A percentile compares a stretch with the other conserved stretches of the same genome.
phyloP scores from a whole-genome alignment of 768 basidiomycete genomes.

The Clathrus columnatus region DNA sequence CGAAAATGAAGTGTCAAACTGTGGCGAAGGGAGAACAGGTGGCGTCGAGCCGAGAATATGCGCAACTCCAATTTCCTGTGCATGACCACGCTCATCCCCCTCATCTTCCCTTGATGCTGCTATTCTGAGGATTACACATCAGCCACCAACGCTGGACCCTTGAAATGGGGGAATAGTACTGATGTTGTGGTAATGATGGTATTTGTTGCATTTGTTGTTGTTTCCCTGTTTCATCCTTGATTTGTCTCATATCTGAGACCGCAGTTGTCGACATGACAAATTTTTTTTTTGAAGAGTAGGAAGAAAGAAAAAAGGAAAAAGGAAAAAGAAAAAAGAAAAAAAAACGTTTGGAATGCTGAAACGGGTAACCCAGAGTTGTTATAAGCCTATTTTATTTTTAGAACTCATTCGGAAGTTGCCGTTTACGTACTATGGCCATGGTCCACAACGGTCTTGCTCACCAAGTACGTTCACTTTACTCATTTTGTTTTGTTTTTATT shows the following conservation, averaged over 20 bases:
- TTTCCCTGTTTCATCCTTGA: background rate
- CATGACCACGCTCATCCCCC: background rate
- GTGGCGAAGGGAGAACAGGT: constrained; percentile 42
- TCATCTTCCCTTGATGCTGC: background rate
- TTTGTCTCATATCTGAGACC: background rate
- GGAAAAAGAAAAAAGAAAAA: background rate
- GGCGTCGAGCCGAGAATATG: constrained; percentile 21
- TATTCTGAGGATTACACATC: constrained; percentile 7
- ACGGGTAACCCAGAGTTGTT: background rate
- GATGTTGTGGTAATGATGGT: background rate
- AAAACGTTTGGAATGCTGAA: background rate
- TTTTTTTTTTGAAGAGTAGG: too few relatives aligned
- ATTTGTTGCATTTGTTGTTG: background rate
- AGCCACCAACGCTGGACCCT: constrained; percentile 1
- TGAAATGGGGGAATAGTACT: constrained; percentile 9
- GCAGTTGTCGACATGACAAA: background rate
- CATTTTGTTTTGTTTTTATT: background rate
- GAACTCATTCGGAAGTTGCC: background rate
- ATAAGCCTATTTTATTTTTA: background rate
- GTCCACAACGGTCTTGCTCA: background rate
- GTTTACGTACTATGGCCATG: background rate
- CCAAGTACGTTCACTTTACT: background rate
- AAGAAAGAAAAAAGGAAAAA: background rate
- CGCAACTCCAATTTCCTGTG: background rate
- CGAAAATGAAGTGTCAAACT: constrained; percentile 37